Base-by-base conservation (phyloP, 2,329 filamentous ascomycete species). In the Penicillium sp. region DNA sequence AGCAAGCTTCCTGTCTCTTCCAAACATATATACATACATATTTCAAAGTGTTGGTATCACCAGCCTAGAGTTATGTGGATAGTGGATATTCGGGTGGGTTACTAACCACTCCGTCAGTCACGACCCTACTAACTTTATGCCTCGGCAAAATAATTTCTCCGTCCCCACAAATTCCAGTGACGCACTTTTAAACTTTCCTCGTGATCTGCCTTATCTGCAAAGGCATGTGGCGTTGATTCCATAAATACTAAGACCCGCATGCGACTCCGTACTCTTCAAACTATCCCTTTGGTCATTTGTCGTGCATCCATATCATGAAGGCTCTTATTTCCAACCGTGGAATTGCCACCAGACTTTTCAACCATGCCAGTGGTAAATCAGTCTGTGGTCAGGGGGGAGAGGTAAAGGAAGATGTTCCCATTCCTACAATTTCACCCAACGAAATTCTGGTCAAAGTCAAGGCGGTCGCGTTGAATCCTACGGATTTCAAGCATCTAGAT, bases 401-500 rank as follows among this genome's bases (percentile, higher is more conserved):
- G n/a, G 37, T 40, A 18, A 24, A 40, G 37, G 31, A 29, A 29
- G 34, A 40, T 40, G 66, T 60, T 7, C 52, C 54, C 3, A 51
- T 59, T 10, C 56, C 56, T 8, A 51, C 26, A 9, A 54, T 59
- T 13, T 19, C 33, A 6, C 51, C 56, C 1, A 50, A 56, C 23
- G 55, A 61, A 40, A 50, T 63, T n/a, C 49, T 61, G 10, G 52
- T 64, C 44, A 52, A 51, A 23, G 52, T 56, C 5, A 13, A 33
- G 6, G 43, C 36, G 26, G 60, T 66, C 18, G 62, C 59, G 2
- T 44, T 64, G 31, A 65, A 65, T 42, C 63, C 63, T 3, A 62
- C 55, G 13, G 63, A 64, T 39, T 64, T 52, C 34, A 64, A 65
- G 37, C 47, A 58, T 43, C 34, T 64, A 26, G 55, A 61, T n/a